These are phyloP conservation scores for Colletotrichum godetiae DNA, from an alignment of 2,329 filamentous ascomycete species.

Conservation along the genomic window DNA sequence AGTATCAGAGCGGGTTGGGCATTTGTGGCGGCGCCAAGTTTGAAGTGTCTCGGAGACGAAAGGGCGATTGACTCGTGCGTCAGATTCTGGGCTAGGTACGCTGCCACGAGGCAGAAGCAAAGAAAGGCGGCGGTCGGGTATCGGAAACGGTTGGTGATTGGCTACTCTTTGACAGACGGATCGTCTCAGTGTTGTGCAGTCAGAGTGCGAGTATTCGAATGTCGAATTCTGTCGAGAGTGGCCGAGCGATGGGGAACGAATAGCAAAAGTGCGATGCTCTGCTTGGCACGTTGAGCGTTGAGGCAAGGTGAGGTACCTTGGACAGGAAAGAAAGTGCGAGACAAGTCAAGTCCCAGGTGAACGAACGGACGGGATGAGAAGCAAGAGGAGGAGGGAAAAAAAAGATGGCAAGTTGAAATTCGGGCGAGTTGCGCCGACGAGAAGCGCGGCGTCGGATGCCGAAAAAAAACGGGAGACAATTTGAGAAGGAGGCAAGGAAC, in stretches of 20 bases:
- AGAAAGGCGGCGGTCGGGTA: conserved; percentile 21
- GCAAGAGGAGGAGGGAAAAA: not conserved
- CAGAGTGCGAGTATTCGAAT: not conserved
- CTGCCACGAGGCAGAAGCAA: conserved; percentile 35
- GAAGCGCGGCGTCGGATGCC: not conserved
- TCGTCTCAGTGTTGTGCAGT: not conserved
- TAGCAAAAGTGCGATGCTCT: not conserved
- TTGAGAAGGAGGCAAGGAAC: conserved; percentile 10
- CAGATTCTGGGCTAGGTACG: conserved; percentile 7
- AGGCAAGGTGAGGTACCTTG: too few relatives aligned
- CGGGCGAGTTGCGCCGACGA: conserved; percentile 20
- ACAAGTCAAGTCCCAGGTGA: not conserved
- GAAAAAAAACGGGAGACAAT: conserved; percentile 2
- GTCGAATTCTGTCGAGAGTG: not conserved
- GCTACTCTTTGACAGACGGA: not conserved
- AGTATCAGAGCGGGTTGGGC: conserved; percentile 15
- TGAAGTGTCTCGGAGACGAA: conserved; percentile 29
- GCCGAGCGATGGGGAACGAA: not conserved
- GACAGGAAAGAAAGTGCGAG: not conserved
- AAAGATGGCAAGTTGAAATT: not conserved
- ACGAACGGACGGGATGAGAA: not conserved
- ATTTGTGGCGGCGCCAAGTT: conserved; percentile 25
- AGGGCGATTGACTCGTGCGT: conserved; percentile 31
- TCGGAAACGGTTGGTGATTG: conserved; percentile 10
- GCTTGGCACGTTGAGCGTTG: too few relatives aligned